A percentile compares a stretch with the other conserved stretches of the same genome.
Evolutionary conservation across 495 filamentous ascomycete genomes (phyloP).

Genomic region (Saxophila tyrrhenica): DNA sequence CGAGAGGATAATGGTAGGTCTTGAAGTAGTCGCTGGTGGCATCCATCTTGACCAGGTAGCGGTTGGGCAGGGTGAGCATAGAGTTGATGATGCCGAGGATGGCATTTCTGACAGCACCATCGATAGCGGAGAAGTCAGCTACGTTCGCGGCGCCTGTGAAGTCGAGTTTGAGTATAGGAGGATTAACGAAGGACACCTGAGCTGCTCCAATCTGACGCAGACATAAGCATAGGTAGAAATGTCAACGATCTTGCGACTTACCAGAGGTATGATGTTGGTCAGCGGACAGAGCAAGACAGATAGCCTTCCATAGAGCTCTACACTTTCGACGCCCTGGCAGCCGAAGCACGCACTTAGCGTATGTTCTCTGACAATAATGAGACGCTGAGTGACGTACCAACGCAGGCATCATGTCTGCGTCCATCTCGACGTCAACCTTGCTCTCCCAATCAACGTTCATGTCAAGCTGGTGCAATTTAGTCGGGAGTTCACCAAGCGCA

Average conservation of each 20-base stretch:
- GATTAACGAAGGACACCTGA: constrained; percentile 37
- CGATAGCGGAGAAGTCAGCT: constrained; percentile 29
- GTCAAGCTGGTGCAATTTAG: too few relatives aligned
- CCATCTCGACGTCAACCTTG: constrained; percentile 31
- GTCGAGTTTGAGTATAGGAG: constrained; percentile 29
- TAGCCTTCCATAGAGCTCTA: constrained; percentile 33
- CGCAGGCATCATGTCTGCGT: constrained; percentile 31
- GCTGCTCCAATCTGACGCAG: constrained; percentile 31
- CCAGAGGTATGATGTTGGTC: constrained; percentile 32
- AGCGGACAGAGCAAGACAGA: constrained; percentile 31
- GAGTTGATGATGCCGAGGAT: constrained; percentile 30
- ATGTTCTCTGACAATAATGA: too few relatives aligned
- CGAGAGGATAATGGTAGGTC: constrained; percentile 32
- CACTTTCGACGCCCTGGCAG: constrained; percentile 32
- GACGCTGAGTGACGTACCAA: constrained; percentile 20
- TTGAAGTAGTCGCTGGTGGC: constrained; percentile 33
- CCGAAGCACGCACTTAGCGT: background rate
- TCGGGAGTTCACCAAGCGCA: too few relatives aligned
- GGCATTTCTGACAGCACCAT: constrained; percentile 28
- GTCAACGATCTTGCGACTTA: too few relatives aligned
- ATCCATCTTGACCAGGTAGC: constrained; percentile 34
- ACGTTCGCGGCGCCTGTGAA: constrained; percentile 34
- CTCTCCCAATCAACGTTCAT: constrained; percentile 35
- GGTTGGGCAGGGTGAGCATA: constrained; percentile 35
- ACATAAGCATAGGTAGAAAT: constrained; percentile 1